Evolutionary conservation across 352 stramenopile genomes (phyloP).

Genomic region (Thraustotheca clavata): DNA sequence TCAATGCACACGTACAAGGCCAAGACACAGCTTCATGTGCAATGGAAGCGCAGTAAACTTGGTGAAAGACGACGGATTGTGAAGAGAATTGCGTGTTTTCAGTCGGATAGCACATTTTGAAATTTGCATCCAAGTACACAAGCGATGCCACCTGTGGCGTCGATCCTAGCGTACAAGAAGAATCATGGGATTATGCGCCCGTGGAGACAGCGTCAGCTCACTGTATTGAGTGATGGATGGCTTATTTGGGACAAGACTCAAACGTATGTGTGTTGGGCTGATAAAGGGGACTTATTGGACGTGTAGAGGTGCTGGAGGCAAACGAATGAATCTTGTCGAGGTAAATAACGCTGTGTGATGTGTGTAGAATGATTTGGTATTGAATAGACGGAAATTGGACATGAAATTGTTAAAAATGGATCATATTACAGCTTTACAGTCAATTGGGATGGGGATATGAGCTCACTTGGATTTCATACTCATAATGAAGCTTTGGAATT

Average conservation of each 20-base stretch:
- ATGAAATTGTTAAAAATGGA: not conserved
- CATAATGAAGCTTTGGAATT: constrained; percentile 11
- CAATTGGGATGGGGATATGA: constrained; percentile 7
- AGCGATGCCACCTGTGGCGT: constrained; percentile 13
- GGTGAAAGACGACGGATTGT: no score
- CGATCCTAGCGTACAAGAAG: constrained; percentile 16
- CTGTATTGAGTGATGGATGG: constrained; percentile 15
- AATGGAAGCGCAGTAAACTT: no score
- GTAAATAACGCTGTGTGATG: not conserved
- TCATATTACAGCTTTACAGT: constrained; percentile 14
- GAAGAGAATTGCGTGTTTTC: no score
- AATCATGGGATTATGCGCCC: constrained; percentile 17
- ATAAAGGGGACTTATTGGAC: not conserved
- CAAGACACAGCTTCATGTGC: no score
- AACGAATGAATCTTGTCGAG: constrained; percentile 18
- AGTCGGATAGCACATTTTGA: no score
- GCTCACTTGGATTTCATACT: constrained; percentile 3
- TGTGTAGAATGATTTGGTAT: not conserved
- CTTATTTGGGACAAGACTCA: constrained; percentile 21
- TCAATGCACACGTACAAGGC: no score
- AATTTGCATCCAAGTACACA: no score
- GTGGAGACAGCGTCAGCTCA: constrained; percentile 14
- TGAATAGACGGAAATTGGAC: constrained; percentile 15
- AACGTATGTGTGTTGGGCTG: not conserved
- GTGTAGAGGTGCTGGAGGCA: constrained; percentile 16